phyloP scores from a whole-genome alignment of 176 grass and related monocot genomes.

The Triticum turgidum region DNA sequence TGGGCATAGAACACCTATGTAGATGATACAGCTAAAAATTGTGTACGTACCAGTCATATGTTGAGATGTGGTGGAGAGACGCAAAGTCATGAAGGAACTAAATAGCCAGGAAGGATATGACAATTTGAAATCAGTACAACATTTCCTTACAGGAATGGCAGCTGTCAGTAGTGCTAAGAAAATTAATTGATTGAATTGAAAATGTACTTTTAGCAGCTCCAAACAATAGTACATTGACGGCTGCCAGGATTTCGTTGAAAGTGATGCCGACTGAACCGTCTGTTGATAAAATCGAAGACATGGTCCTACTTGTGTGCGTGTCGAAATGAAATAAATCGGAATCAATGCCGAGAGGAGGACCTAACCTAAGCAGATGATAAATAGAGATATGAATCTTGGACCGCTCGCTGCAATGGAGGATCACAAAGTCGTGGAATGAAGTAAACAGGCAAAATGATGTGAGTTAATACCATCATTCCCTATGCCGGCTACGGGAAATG shows the following conservation, averaged over 20 bases:
- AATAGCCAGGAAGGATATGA: background rate
- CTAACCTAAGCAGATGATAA: background rate
- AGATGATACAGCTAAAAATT: background rate
- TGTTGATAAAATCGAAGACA: background rate
- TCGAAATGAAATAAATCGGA: background rate
- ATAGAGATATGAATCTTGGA: background rate
- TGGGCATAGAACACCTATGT: background rate
- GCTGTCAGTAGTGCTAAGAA: background rate
- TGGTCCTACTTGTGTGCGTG: background rate
- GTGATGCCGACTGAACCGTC: background rate
- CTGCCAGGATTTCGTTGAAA: background rate
- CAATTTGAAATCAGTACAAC: background rate
- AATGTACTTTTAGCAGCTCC: background rate
- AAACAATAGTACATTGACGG: background rate
- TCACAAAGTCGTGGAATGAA: background rate
- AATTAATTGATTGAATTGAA: background rate
- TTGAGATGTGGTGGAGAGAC: background rate
- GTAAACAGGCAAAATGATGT: background rate
- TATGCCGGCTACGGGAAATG: background rate
- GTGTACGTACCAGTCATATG: background rate
- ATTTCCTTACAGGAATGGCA: background rate
- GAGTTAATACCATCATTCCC: background rate
- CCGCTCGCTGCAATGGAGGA: background rate
- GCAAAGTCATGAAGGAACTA: background rate
- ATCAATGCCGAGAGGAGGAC: background rate